These are phyloP conservation scores for Neurospora hispaniola DNA, from an alignment of 495 filamentous ascomycete genomes.

Conservation along the genomic window DNA sequence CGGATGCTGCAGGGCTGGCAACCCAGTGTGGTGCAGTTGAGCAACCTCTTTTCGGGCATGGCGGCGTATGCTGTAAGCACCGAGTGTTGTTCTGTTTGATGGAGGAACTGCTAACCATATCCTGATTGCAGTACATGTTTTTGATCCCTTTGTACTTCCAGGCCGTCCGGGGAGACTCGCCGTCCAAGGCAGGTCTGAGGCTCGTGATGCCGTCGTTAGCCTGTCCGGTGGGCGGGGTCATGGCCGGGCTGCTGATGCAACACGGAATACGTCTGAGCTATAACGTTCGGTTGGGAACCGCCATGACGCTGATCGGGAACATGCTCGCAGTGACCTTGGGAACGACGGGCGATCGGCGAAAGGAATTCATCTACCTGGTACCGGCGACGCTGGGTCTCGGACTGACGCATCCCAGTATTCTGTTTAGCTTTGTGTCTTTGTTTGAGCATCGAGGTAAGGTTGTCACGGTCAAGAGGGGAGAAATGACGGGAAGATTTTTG, in stretches of 20 bases:
- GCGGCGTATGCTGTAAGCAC: slow-evolving; percentile 47
- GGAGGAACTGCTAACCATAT: background rate
- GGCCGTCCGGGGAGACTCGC: slow-evolving; percentile 49
- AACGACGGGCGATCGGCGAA: slow-evolving; percentile 47
- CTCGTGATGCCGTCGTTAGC: slow-evolving; percentile 51
- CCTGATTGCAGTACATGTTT: slow-evolving; percentile 54
- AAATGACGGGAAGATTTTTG: background rate
- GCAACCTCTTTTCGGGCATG: slow-evolving; percentile 54
- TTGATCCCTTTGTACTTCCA: slow-evolving; percentile 56
- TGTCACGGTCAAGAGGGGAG: background rate
- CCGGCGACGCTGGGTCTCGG: slow-evolving; percentile 55
- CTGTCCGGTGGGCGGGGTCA: slow-evolving; percentile 48
- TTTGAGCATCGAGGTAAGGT: slow-evolving; percentile 51
- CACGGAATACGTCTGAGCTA: slow-evolving; percentile 46
- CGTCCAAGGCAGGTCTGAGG: slow-evolving; percentile 46
- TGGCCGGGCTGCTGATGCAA: slow-evolving; percentile 53
- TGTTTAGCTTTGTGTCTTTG: slow-evolving; percentile 53
- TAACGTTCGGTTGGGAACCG: slow-evolving; percentile 45
- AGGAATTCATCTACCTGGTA: slow-evolving; percentile 49
- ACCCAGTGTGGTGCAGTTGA: slow-evolving; percentile 43
- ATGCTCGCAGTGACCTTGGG: slow-evolving; percentile 41
- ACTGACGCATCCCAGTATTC: slow-evolving; percentile 50
- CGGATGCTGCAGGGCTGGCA: slow-evolving; percentile 45
- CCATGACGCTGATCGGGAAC: slow-evolving; percentile 52
- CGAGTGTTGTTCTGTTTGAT: background rate